These are phyloP conservation scores for Royoungia palumana DNA, from an alignment of 768 basidiomycete genomes.

Conservation along the genomic window DNA sequence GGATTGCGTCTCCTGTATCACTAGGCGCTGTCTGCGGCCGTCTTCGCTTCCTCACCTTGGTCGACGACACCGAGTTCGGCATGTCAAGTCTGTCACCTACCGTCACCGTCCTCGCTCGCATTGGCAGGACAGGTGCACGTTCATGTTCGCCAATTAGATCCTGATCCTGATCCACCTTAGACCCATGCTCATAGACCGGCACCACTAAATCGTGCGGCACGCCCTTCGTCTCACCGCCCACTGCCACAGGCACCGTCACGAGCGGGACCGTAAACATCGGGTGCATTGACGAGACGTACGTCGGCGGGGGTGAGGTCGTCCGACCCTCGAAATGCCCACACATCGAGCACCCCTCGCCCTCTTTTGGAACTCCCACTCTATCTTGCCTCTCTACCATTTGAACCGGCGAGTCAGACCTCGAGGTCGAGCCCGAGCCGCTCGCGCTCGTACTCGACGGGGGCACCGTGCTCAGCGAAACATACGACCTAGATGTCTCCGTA, in stretches of 20 bases:
- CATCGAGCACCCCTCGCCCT: conserved; percentile 6
- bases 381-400: not conserved
- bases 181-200: too few relatives aligned
- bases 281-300: conserved; percentile 8
- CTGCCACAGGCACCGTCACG: conserved; percentile 8
- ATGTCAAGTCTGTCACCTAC: not conserved
- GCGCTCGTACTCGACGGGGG: conserved; percentile 15
- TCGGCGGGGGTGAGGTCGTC: not conserved
- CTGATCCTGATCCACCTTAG: too few relatives aligned
- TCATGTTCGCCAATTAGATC: too few relatives aligned
- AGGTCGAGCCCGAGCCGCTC: conserved; percentile 15
- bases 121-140: not conserved
- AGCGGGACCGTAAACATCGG: conserved; percentile 32
- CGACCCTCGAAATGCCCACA: conserved; percentile 17
- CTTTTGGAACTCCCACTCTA: not conserved
- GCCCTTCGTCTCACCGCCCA: too few relatives aligned
- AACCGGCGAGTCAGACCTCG: not conserved
- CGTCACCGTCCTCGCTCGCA: too few relatives aligned
- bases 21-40: conserved; percentile 28
- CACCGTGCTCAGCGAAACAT: conserved; percentile 20
- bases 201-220: too few relatives aligned
- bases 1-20: conserved; percentile 10
- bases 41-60: conserved; percentile 6
- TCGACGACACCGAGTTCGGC: not conserved
- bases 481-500: conserved; percentile 21